Percentiles rank a stretch among this genome's conserved stretches.
These are phyloP conservation scores for Ascosphaera apis DNA, from an alignment of 2,329 filamentous ascomycete genomes.

Conservation along the genomic window DNA sequence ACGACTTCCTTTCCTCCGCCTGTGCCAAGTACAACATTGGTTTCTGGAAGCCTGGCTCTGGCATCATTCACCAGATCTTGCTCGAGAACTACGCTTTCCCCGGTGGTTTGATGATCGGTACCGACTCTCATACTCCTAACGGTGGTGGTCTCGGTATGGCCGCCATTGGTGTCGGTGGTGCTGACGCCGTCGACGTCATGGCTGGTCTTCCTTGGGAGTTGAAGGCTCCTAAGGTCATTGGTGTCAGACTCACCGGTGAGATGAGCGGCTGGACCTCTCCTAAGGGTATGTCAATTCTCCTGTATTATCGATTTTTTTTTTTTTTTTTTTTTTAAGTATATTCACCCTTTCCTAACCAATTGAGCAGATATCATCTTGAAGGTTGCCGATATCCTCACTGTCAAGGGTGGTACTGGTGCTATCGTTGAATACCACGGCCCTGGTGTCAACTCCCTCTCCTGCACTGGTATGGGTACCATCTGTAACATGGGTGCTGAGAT, in stretches of 20 bases:
- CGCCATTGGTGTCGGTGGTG: conserved; percentile 91
- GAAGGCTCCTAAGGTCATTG: conserved; percentile 92
- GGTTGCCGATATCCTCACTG: conserved; percentile 87
- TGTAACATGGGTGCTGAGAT: conserved; percentile 45
- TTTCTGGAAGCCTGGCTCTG: conserved; percentile 97
- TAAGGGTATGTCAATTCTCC: conserved; percentile 43
- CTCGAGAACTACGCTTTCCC: conserved; percentile 99
- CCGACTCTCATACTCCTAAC: conserved; percentile 94
- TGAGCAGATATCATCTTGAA: conserved; percentile 74
- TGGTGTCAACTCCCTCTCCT: conserved; percentile 50
- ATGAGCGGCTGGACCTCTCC: conserved; percentile 79
- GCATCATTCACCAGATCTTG: conserved; percentile 98
- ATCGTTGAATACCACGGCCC: conserved; percentile 40
- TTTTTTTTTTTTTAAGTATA: neutral
- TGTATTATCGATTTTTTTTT: too few species aligned
- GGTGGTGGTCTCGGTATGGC: conserved; percentile 87
- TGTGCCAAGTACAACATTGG: conserved; percentile 99
- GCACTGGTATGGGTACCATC: conserved; percentile 75
- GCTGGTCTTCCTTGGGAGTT: conserved; percentile 92
- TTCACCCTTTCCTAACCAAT: conserved; percentile 2
- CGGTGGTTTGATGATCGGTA: conserved; percentile 91
- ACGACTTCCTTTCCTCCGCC: conserved; percentile 81
- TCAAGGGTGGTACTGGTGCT: conserved; percentile 90
- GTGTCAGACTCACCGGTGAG: conserved; percentile 79
- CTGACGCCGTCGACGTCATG: conserved; percentile 97